These are phyloP conservation scores for Pseudohalonectria lignicola DNA, from an alignment of 2,329 filamentous ascomycete genomes.

Conservation along the genomic window DNA sequence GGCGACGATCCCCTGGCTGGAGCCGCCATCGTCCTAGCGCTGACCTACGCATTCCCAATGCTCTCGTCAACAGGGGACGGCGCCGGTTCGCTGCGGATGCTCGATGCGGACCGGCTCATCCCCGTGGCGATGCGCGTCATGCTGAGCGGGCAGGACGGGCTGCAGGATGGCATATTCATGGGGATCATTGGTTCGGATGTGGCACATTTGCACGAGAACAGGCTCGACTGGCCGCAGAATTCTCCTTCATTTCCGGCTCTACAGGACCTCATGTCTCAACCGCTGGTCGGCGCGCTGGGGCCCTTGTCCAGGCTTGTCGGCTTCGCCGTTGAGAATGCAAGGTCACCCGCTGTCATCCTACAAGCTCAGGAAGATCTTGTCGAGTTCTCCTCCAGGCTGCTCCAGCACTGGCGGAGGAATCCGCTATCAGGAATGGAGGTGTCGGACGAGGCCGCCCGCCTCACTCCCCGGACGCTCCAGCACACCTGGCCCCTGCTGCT, in stretches of 20 bases:
- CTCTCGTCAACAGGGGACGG: conserved; percentile 29
- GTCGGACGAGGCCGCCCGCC: conserved; percentile 42
- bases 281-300: conserved; percentile 56
- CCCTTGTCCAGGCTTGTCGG: conserved; percentile 54
- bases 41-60: conserved; percentile 68
- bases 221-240: conserved; percentile 52
- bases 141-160: not conserved
- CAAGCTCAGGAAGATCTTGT: conserved; percentile 47
- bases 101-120: conserved; percentile 19
- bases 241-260: conserved; percentile 52
- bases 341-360: conserved; percentile 11
- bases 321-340: conserved; percentile 47
- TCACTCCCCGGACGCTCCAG: conserved; percentile 55
- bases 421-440: conserved; percentile 58
- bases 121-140: conserved; percentile 36
- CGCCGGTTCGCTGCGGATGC: too few species aligned
- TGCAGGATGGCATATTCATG: not conserved
- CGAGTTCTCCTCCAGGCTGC: conserved; percentile 53
- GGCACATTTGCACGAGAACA: conserved; percentile 23
- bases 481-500: conserved; percentile 62
- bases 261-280: conserved; percentile 45
- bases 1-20: conserved; percentile 24
- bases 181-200: not conserved
- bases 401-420: conserved; percentile 63
- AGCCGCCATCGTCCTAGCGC: conserved; percentile 52